Evolutionary conservation across 2,329 filamentous ascomycete species (phyloP).

Genomic region (Ploettnerulaceae sp.): DNA sequence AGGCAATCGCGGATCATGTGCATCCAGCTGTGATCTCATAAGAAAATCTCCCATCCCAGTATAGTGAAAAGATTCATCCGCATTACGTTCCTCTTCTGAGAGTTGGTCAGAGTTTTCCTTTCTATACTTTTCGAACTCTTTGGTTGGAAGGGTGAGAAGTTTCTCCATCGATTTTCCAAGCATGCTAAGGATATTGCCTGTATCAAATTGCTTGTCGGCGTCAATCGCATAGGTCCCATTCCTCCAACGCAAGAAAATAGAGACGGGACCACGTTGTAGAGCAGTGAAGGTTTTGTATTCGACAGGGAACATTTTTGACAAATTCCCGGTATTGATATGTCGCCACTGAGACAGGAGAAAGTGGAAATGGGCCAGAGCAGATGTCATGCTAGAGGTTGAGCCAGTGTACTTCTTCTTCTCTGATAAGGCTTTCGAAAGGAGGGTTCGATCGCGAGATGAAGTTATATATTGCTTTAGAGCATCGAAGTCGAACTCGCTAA

Average conservation of each 20-base stretch:
- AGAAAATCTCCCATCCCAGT: constrained; percentile 81
- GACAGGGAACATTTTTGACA: constrained; percentile 63
- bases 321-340: constrained; percentile 56
- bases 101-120: constrained; percentile 63
- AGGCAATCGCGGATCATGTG: constrained; percentile 77
- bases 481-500: constrained; percentile 86
- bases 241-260: constrained; percentile 76
- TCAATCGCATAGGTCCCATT: constrained; percentile 91
- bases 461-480: constrained; percentile 84
- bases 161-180: constrained; percentile 97
- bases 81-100: constrained; percentile 64
- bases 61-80: constrained; percentile 80
- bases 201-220: constrained; percentile 87
- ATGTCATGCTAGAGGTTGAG: constrained; percentile 95
- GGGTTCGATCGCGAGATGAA: constrained; percentile 73
- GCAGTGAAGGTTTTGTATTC: constrained; percentile 64
- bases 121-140: constrained; percentile 82
- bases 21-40: constrained; percentile 93
- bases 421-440: constrained; percentile 63
- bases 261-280: constrained; percentile 67
- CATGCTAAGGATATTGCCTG: constrained; percentile 80
- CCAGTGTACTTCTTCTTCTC: constrained; percentile 78
- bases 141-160: constrained; percentile 74
- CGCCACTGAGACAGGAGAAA: constrained; percentile 85
- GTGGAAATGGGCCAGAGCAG: constrained; percentile 83